Percentiles rank a stretch among this genome's conserved stretches.
Evolutionary conservation across 805 yeast species (phyloP).

Genomic region (Zygosaccharomyces bailii): DNA sequence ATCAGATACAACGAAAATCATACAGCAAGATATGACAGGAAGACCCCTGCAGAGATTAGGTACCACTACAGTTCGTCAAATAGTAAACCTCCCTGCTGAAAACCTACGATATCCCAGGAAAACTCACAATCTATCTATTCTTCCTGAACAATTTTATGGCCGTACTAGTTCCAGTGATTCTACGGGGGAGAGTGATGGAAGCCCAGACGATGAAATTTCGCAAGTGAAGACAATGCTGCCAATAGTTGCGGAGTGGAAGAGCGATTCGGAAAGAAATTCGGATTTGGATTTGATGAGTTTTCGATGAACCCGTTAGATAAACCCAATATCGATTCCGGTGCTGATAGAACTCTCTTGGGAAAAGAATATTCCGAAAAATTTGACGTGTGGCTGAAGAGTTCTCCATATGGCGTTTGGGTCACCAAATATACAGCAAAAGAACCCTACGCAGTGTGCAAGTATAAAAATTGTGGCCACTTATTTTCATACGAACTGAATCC

Average conservation of each 20-base stretch:
- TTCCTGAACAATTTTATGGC: too few relatives aligned
- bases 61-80: background rate
- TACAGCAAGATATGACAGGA: background rate
- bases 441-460: slow-evolving; percentile 17
- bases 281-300: slow-evolving; percentile 14
- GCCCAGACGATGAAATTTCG: too few relatives aligned
- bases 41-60: background rate
- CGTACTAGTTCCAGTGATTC: too few relatives aligned
- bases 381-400: slow-evolving; percentile 15
- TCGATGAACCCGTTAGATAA: slow-evolving; percentile 15
- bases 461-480: slow-evolving; percentile 12
- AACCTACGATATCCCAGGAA: background rate
- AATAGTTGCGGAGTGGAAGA: too few relatives aligned
- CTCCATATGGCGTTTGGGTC: slow-evolving; percentile 20
- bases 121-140: background rate
- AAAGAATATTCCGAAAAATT: slow-evolving; percentile 9
- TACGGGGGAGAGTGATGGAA: too few relatives aligned
- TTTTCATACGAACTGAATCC: slow-evolving; percentile 16
- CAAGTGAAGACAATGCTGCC: too few relatives aligned
- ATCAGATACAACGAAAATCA: background rate
- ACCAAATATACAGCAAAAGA: slow-evolving; percentile 14
- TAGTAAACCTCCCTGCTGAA: background rate
- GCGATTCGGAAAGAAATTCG: slow-evolving; percentile 12
- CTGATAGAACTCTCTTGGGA: slow-evolving; percentile 7
- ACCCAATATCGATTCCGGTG: slow-evolving; percentile 8